phyloP scores from a whole-genome alignment of 352 stramenopile species.

The Phytophthora brassicae region DNA sequence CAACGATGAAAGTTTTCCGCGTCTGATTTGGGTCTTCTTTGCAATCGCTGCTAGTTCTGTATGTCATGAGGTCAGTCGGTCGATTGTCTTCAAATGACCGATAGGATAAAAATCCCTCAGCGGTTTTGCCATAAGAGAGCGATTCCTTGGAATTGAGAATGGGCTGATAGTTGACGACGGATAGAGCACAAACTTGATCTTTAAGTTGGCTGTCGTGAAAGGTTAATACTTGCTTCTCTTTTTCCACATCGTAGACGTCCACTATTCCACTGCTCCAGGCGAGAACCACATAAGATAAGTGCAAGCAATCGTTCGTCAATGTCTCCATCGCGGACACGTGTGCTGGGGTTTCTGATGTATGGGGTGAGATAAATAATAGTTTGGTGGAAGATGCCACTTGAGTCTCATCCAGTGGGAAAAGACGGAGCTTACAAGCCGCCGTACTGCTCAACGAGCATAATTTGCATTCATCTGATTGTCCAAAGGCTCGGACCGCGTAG shows the following conservation, averaged over 20 bases:
- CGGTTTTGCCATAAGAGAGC: neutral
- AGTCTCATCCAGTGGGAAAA: conserved; percentile 14
- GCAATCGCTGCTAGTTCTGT: neutral
- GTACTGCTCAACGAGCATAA: conserved; percentile 32
- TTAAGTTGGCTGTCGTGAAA: conserved; percentile 51
- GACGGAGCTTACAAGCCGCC: conserved; percentile 21
- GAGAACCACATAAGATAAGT: conserved; percentile 33
- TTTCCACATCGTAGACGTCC: conserved; percentile 37
- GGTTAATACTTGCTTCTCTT: conserved; percentile 28
- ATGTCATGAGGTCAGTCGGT: neutral
- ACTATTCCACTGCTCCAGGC: conserved; percentile 58
- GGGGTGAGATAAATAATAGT: conserved; percentile 20
- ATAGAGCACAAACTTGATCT: conserved; percentile 42
- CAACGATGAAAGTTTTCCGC: conserved; percentile 26
- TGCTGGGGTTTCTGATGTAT: neutral
- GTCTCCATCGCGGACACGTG: conserved; percentile 28
- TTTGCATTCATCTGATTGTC: neutral
- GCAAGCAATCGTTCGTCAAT: conserved; percentile 7
- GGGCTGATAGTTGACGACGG: conserved; percentile 16
- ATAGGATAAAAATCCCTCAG: conserved; percentile 9
- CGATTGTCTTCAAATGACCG: conserved; percentile 4
- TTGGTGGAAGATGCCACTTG: neutral
- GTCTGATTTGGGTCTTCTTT: neutral
- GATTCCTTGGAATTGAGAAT: neutral
- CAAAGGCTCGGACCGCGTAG: conserved; percentile 24